A percentile compares a stretch with the other conserved stretches of the same genome.
phyloP scores from a whole-genome alignment of 1,139 yeast species.

The Taphrina confusa region DNA sequence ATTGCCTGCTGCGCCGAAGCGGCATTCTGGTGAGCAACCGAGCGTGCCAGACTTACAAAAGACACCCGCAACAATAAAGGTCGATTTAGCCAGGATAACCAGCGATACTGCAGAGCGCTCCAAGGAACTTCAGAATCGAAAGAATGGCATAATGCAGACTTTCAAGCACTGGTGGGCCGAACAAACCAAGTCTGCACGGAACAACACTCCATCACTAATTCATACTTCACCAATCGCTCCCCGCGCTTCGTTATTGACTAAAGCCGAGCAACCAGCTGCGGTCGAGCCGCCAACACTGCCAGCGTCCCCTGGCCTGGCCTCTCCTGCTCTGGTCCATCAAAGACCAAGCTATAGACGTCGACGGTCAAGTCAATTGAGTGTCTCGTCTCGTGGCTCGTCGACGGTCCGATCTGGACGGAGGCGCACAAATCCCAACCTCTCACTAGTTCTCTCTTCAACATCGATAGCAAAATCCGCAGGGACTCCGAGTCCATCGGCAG shows the following conservation, averaged over 20 bases:
- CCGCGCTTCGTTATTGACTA: too few relatives aligned
- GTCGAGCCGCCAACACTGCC: neutral
- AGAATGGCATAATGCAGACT: constrained; percentile 20
- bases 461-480: neutral
- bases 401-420: neutral
- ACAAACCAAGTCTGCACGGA: constrained; percentile 8
- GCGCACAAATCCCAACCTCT: constrained; percentile 1
- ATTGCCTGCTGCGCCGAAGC: constrained; percentile 4
- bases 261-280: neutral
- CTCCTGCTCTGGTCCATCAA: neutral
- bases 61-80: neutral
- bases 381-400: constrained; percentile 1
- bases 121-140: constrained; percentile 15
- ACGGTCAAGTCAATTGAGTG: constrained; percentile 16
- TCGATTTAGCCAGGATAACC: neutral
- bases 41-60: neutral
- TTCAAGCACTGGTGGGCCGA: constrained; percentile 28
- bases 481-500: constrained; percentile 5
- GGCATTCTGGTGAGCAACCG: neutral
- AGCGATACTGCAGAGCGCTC: constrained; percentile 8
- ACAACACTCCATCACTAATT: neutral
- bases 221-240: neutral
- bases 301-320: neutral
- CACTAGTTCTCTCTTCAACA: neutral
- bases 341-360: constrained; percentile 9